Conservation (phyloP, 257 asterid genomes). For the Solanum pennellii region DNA sequence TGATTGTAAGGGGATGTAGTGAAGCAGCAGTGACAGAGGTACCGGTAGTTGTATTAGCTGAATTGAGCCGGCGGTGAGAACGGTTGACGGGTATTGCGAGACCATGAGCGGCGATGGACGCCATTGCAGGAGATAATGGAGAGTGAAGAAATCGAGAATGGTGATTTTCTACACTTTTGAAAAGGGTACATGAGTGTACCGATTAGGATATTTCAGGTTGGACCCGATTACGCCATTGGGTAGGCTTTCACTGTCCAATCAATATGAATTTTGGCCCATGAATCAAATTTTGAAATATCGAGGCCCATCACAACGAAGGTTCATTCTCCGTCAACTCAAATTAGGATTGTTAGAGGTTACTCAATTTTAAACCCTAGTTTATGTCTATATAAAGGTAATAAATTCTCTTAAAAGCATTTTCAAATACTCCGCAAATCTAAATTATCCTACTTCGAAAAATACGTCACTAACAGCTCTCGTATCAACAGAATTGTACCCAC, state of each 20-base stretch:
- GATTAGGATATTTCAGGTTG: background rate
- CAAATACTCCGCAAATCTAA: too few species aligned
- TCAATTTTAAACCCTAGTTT: too few species aligned
- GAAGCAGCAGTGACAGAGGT: background rate
- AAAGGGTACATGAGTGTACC: background rate
- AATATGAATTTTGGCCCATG: background rate
- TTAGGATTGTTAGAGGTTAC: too few species aligned
- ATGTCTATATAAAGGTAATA: too few species aligned
- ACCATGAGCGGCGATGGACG: slow-evolving; percentile 52
- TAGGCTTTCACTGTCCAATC: background rate
- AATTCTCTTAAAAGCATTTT: too few species aligned
- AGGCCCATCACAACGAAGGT: background rate
- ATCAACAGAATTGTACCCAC: too few species aligned
- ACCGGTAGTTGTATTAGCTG: slow-evolving; percentile 5
- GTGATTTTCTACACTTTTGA: background rate
- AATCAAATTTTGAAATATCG: background rate
- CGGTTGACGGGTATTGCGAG: slow-evolving; percentile 29
- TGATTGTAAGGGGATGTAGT: slow-evolving; percentile 14
- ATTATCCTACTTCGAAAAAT: too few species aligned
- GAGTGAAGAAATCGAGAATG: background rate
- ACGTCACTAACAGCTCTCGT: too few species aligned
- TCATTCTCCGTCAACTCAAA: too few species aligned
- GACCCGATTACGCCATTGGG: background rate
- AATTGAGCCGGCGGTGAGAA: slow-evolving; percentile 17
- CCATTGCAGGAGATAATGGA: slow-evolving; percentile 22